phyloP scores from a whole-genome alignment of 192 early-diverging fungal species.

The Powellomyces hirtus region DNA sequence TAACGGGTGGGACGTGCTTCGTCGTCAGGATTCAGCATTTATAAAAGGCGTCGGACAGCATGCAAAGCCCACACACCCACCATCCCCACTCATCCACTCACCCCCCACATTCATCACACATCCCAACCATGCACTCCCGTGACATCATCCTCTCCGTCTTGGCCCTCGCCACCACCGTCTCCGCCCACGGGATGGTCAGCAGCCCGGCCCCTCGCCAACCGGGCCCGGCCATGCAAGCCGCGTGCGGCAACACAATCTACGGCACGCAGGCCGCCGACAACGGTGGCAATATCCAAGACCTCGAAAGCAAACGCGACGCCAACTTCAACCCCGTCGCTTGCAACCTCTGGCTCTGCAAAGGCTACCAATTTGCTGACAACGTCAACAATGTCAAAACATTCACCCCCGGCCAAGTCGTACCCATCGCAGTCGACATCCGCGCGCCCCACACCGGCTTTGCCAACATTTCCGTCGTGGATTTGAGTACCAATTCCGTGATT shows the following conservation, averaged over 20 bases:
- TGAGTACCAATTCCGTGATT: constrained; percentile 1
- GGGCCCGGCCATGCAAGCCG: neutral
- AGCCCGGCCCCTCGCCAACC: neutral
- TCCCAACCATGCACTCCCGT: neutral
- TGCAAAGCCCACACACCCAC: no score
- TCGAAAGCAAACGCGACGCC: neutral
- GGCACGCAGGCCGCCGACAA: constrained; percentile 1
- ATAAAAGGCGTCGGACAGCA: no score
- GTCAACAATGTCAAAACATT: neutral
- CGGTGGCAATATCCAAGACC: constrained; percentile 10
- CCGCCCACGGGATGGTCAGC: constrained; percentile 1
- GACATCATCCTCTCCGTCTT: neutral
- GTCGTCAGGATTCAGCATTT: no score
- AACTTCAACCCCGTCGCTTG: neutral
- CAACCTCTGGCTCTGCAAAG: constrained; percentile 22
- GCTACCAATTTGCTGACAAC: constrained; percentile 12
- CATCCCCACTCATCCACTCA: neutral
- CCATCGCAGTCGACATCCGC: constrained; percentile 7
- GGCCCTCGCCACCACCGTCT: neutral
- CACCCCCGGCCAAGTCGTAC: constrained; percentile 4
- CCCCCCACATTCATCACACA: neutral
- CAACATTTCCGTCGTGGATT: constrained; percentile 8
- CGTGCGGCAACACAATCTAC: constrained; percentile 7
- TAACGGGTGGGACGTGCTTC: no score
- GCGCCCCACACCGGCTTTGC: constrained; percentile 8